Base-by-base conservation (phyloP, 2,329 filamentous ascomycete genomes). In the Hirsutella thompsonii region DNA sequence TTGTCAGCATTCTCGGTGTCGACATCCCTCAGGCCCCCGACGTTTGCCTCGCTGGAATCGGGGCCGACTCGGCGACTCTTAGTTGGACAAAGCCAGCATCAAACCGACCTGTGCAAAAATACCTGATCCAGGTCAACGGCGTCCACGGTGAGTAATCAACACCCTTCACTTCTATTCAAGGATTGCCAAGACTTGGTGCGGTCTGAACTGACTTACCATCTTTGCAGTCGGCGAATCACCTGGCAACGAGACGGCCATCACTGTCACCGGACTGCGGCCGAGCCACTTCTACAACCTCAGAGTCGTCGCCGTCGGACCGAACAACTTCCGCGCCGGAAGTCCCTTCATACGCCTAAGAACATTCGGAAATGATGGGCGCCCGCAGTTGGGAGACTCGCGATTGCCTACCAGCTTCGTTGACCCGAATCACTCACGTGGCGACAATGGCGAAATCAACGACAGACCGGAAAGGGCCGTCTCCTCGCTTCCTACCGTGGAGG, bases 251-350 rank as follows among this genome's bases (percentile, higher is more conserved):
- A 55, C 58, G 34, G 61, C 87, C n/a, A 88, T 95, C 40, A 89
- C 85, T 36, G 88, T 98, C 42, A 88, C 83, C 26, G 87, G 89
- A 32, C 70, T 98, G 8, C 81, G 83, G 52, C 88, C 92, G 0
- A 80, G 83, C 48, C 84, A 85, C 53, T 93, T 89, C 54, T 96
- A 96, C 63, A 93, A 94, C 49, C 81, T 98, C 21, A 82, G 90
- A 45, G 86, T 96, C 41, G 84, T 95, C 50, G 87, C 90, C 32
- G 83, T 95, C 41, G 94, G 90, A 38, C 77, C 82, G 23, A 87
- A 89, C 50, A 93, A 92, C 59, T 96, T 96, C 53, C 87, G 94
- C 55, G 87, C 89, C 1, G 83, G 86, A 30, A 95, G 92, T 58
- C 73, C 79, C 5, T 78, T 93, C 30, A 80, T 96, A 47, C 83